phyloP scores from a whole-genome alignment of 805 yeast species.

The Candida mattraensis region DNA sequence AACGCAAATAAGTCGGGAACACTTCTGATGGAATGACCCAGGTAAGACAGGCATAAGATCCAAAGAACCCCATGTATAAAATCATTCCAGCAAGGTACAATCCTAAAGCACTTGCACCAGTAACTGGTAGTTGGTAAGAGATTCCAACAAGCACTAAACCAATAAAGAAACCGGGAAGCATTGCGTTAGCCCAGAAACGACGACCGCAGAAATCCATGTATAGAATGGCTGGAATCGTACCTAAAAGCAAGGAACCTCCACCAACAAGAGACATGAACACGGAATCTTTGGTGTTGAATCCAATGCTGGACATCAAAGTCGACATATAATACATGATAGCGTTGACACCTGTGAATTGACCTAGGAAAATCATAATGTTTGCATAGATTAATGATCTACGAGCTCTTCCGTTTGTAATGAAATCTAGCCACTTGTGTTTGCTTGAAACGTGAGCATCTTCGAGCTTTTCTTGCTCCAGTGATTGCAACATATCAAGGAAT shows the following conservation, averaged over 20 bases:
- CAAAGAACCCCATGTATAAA: slow-evolving; percentile 64
- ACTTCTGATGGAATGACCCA: slow-evolving; percentile 71
- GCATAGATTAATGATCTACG: slow-evolving; percentile 62
- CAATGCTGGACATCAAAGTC: slow-evolving; percentile 53
- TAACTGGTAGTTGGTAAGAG: slow-evolving; percentile 47
- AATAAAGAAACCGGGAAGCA: slow-evolving; percentile 52
- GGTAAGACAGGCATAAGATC: slow-evolving; percentile 63
- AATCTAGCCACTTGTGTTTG: slow-evolving; percentile 47
- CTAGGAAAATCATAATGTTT: slow-evolving; percentile 55
- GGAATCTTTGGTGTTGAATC: slow-evolving; percentile 49
- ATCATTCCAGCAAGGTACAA: slow-evolving; percentile 62
- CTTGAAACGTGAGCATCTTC: slow-evolving; percentile 33
- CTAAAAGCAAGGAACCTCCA: slow-evolving; percentile 60
- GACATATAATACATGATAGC: slow-evolving; percentile 68
- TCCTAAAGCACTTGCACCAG: slow-evolving; percentile 52
- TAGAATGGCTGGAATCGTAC: slow-evolving; percentile 65
- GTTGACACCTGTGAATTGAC: slow-evolving; percentile 69
- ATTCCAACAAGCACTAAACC: slow-evolving; percentile 62
- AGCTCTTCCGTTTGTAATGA: slow-evolving; percentile 55
- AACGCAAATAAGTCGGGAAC: slow-evolving; percentile 57
- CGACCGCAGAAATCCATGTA: slow-evolving; percentile 59
- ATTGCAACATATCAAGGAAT: slow-evolving; percentile 56
- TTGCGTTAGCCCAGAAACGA: slow-evolving; percentile 60
- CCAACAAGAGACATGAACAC: slow-evolving; percentile 71
- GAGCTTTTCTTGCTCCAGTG: slow-evolving; percentile 44